Conservation (phyloP, 1,284 basidiomycete species). For the Trametes versicolor region DNA sequence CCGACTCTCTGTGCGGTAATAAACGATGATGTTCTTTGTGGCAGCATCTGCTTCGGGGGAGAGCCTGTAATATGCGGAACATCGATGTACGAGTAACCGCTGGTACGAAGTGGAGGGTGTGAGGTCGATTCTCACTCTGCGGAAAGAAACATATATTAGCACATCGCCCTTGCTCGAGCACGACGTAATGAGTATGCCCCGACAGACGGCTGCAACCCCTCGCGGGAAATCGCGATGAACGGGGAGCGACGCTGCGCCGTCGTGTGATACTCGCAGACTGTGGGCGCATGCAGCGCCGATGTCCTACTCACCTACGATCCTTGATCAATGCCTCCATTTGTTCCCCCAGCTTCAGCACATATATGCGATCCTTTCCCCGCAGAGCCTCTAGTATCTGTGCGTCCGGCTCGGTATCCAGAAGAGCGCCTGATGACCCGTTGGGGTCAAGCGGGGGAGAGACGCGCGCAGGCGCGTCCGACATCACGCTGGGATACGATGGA, state of each 20-base stretch:
- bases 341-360: constrained; percentile 85
- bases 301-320: constrained; percentile 68
- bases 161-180: not conserved
- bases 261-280: constrained; percentile 15
- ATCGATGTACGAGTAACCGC: constrained; percentile 83
- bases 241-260: constrained; percentile 8
- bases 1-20: constrained; percentile 67
- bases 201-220: not conserved
- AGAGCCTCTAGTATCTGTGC: constrained; percentile 85
- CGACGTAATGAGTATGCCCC: not conserved
- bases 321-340: constrained; percentile 80
- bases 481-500: constrained; percentile 32
- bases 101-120: constrained; percentile 80
- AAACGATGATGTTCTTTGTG: constrained; percentile 69
- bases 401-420: constrained; percentile 62
- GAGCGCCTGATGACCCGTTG: constrained; percentile 24
- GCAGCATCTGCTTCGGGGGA: constrained; percentile 70
- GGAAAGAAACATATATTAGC: constrained; percentile 34
- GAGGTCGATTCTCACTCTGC: constrained; percentile 69
- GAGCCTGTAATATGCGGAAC: constrained; percentile 80
- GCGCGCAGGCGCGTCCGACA: constrained; percentile 34
- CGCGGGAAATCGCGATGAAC: not conserved
- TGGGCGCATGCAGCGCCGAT: not conserved
- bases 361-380: constrained; percentile 84
- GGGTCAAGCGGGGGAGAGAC: constrained; percentile 24